These are phyloP conservation scores for Zymoseptoria crescenta DNA, from an alignment of 2,329 filamentous ascomycete genomes.

Conservation along the genomic window DNA sequence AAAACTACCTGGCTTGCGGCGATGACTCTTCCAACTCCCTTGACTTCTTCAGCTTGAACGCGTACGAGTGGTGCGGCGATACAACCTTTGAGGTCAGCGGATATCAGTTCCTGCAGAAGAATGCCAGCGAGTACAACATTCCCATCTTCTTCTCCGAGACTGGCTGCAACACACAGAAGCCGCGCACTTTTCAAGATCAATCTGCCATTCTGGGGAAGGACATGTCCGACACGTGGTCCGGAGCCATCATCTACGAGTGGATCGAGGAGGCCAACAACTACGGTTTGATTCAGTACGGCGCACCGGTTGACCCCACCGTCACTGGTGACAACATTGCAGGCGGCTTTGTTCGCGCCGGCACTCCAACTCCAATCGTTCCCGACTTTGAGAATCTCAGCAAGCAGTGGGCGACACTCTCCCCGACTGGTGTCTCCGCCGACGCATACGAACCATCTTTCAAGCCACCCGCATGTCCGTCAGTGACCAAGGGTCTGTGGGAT, in stretches of 20 bases:
- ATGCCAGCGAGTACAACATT: slow-evolving; percentile 64
- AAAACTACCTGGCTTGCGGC: slow-evolving; percentile 73
- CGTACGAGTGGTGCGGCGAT: slow-evolving; percentile 32
- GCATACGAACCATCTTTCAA: slow-evolving; percentile 57
- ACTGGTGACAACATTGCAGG: slow-evolving; percentile 44
- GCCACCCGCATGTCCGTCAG: slow-evolving; percentile 61
- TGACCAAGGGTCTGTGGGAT: slow-evolving; percentile 62
- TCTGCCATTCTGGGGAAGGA: slow-evolving; percentile 64
- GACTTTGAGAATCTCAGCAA: slow-evolving; percentile 72
- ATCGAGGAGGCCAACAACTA: slow-evolving; percentile 78
- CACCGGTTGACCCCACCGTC: slow-evolving; percentile 43
- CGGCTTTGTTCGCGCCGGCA: slow-evolving; percentile 63
- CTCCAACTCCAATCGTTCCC: slow-evolving; percentile 62
- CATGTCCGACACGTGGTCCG: slow-evolving; percentile 65
- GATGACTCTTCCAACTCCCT: slow-evolving; percentile 59
- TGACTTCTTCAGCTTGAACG: slow-evolving; percentile 81
- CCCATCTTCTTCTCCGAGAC: slow-evolving; percentile 88
- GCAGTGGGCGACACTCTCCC: slow-evolving; percentile 66
- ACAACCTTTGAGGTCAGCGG: slow-evolving; percentile 46
- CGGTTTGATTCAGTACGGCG: slow-evolving; percentile 68
- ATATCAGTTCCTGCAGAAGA: slow-evolving; percentile 60
- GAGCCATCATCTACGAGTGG: slow-evolving; percentile 84
- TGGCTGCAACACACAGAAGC: slow-evolving; percentile 62
- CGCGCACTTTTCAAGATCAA: slow-evolving; percentile 63
- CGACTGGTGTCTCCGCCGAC: slow-evolving; percentile 58